Conservation (phyloP, 2,329 filamentous ascomycete genomes). For the Purpureocillium takamizusanense region DNA sequence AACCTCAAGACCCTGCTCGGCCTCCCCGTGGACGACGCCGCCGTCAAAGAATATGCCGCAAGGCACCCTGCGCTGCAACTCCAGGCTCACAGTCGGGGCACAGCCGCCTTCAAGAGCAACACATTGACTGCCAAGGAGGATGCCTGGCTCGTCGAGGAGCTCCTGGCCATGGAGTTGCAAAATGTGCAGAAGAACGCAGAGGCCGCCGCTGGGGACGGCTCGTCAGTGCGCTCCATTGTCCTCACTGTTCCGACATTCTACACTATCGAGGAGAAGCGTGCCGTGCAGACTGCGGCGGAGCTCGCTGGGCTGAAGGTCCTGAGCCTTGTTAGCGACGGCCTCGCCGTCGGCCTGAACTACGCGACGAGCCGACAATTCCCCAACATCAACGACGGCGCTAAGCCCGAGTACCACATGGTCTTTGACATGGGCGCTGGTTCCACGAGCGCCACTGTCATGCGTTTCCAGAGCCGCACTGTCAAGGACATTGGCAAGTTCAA, state of each 20-base stretch:
- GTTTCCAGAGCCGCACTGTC: conserved; percentile 79
- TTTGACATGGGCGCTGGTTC: conserved; percentile 98
- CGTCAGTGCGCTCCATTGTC: conserved; percentile 69
- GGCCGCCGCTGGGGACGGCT: conserved; percentile 65
- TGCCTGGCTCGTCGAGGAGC: conserved; percentile 75
- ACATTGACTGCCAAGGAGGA: conserved; percentile 54
- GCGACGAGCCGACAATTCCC: conserved; percentile 87
- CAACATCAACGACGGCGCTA: conserved; percentile 69
- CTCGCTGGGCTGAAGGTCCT: conserved; percentile 83
- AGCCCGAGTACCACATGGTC: conserved; percentile 84
- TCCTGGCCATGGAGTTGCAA: conserved; percentile 92
- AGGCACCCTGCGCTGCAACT: conserved; percentile 74
- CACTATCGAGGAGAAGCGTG: conserved; percentile 81
- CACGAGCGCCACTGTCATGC: conserved; percentile 79
- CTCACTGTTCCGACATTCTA: conserved; percentile 88
- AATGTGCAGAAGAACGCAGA: conserved; percentile 87
- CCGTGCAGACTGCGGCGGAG: conserved; percentile 74
- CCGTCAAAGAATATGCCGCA: conserved; percentile 60
- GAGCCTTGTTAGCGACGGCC: conserved; percentile 75
- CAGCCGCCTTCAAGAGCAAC: conserved; percentile 74
- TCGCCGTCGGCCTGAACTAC: conserved; percentile 92
- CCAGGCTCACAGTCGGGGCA: conserved; percentile 52
- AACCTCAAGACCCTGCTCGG: conserved; percentile 92
- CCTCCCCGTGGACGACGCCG: conserved; percentile 49
- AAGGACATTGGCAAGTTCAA: conserved; percentile 92